Base-by-base conservation (phyloP, 2,329 filamentous ascomycete species). In the Arthrobotrys conoides region DNA sequence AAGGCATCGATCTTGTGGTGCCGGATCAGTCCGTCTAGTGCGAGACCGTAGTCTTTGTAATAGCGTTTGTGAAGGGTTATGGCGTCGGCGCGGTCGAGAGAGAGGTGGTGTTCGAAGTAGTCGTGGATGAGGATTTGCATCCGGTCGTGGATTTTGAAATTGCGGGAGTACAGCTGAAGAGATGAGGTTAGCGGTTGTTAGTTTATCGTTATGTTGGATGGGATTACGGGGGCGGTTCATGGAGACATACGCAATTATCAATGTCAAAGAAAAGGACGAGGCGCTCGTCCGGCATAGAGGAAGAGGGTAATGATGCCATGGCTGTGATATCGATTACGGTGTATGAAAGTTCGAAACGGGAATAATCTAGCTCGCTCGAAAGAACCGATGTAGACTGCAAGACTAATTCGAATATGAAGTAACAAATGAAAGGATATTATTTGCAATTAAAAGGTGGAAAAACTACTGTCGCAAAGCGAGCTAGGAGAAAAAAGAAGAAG, bases 1-100 rank as follows among this genome's bases (percentile, higher is more conserved):
- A 99, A 87, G 0, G 96, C 93, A 83, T 98, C 93, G 82, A 99
- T 97, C 85, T 97, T 91, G 86, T 99, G 96, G 85, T 97, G 92
- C 9, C 93, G 91, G 44, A 97, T 93, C 0, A 99, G 88, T 0
- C 96, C 96, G 86, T 98, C 94, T 80, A 99, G 96, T 33, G 96
- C 96, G n/a, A 99, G 89, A 33, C 96, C 96, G 84, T 99, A 99
- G 84, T 93, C 94, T 83, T 91, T 91, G 86, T 98, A 99, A 87
- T 99, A 99, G 82, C 94, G 92, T 84, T 90, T 88, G 85, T 98
- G 96, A 27, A 99, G 89, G 82, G 91, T 89, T 77, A 90, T 90
- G n/a, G 96, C 96, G 76, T 98, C 95, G 69, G 93, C 88, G 81
- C 88, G 87, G 0, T 89, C 88, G 1, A 98, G 86, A 22, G 90